A percentile compares a stretch with the other conserved stretches of the same genome.
phyloP scores from a whole-genome alignment of 208 protist species.

The Angomonas ambiguus region DNA sequence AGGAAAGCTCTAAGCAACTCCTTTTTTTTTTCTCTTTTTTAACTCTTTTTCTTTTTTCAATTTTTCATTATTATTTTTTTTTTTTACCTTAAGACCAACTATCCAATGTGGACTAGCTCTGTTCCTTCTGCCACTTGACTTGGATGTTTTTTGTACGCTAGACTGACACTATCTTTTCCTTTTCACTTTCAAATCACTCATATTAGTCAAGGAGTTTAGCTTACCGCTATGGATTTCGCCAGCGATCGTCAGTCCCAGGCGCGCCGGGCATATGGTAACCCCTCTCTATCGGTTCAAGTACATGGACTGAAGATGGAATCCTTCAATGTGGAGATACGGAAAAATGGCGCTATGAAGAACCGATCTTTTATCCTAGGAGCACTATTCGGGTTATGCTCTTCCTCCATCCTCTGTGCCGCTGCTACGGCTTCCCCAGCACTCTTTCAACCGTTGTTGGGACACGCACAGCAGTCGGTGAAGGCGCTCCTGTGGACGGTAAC shows the following conservation, averaged over 20 bases:
- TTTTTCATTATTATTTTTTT: constrained; percentile 3
- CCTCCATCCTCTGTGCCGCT: constrained; percentile 25
- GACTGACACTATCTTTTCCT: too few species aligned
- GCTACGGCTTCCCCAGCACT: background rate
- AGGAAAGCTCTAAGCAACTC: constrained; percentile 66
- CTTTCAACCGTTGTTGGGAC: background rate
- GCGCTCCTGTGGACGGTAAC: constrained; percentile 30
- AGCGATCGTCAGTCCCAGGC: constrained; percentile 41
- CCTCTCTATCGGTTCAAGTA: constrained; percentile 47
- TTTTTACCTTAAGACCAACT: too few species aligned
- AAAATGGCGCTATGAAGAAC: constrained; percentile 80
- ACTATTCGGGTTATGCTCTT: constrained; percentile 46
- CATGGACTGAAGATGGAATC: constrained; percentile 72
- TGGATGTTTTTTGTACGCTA: too few species aligned
- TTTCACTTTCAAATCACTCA: too few species aligned
- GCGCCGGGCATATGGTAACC: constrained; percentile 60
- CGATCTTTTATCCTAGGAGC: constrained; percentile 54
- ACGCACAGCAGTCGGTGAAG: constrained; percentile 16
- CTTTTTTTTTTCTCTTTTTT: background rate
- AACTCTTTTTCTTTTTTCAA: constrained; percentile 11
- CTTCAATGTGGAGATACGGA: constrained; percentile 82
- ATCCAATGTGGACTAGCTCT: too few species aligned
- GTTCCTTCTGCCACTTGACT: too few species aligned
- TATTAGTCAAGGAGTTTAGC: too few species aligned
- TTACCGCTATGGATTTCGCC: constrained; percentile 25